Conservation (phyloP, 2,329 filamentous ascomycete genomes). For the Claviceps purpurea region DNA sequence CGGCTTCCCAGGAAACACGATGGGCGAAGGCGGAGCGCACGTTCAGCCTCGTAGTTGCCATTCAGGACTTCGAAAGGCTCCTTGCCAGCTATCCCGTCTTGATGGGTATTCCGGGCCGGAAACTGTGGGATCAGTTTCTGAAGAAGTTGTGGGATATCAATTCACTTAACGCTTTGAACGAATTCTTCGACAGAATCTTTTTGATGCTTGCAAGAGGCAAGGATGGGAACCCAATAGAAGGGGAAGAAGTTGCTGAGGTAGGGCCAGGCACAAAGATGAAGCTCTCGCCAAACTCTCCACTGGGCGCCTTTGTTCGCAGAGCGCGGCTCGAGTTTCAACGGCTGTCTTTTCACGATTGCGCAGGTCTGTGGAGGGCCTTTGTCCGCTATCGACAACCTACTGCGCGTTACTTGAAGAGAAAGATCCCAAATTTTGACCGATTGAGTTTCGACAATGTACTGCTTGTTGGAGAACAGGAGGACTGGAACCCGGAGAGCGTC, state of each 20-base stretch:
- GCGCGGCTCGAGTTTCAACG: constrained; percentile 67
- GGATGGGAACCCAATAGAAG: constrained; percentile 43
- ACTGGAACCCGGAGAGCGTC: constrained; percentile 31
- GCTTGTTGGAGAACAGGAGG: constrained; percentile 32
- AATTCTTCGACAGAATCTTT: constrained; percentile 53
- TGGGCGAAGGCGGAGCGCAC: constrained; percentile 37
- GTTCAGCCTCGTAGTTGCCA: constrained; percentile 38
- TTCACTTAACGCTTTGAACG: constrained; percentile 66
- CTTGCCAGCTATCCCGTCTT: constrained; percentile 37
- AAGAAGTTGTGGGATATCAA: constrained; percentile 72
- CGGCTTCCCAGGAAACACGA: constrained; percentile 16
- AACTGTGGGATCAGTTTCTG: constrained; percentile 80
- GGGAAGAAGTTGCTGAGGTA: constrained; percentile 28
- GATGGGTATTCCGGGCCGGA: constrained; percentile 54
- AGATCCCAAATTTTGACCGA: constrained; percentile 44
- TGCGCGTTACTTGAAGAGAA: constrained; percentile 48
- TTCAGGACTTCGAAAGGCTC: constrained; percentile 47
- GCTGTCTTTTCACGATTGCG: constrained; percentile 65
- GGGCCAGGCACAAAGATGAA: constrained; percentile 38
- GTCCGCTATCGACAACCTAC: constrained; percentile 70
- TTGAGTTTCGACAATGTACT: constrained; percentile 46
- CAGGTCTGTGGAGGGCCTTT: constrained; percentile 71
- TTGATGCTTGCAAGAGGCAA: constrained; percentile 47
- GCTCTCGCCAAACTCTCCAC: constrained; percentile 59
- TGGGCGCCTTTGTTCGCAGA: constrained; percentile 69